These are phyloP conservation scores for Corynascus novoguineensis DNA, from an alignment of 495 filamentous ascomycete species.

Conservation along the genomic window DNA sequence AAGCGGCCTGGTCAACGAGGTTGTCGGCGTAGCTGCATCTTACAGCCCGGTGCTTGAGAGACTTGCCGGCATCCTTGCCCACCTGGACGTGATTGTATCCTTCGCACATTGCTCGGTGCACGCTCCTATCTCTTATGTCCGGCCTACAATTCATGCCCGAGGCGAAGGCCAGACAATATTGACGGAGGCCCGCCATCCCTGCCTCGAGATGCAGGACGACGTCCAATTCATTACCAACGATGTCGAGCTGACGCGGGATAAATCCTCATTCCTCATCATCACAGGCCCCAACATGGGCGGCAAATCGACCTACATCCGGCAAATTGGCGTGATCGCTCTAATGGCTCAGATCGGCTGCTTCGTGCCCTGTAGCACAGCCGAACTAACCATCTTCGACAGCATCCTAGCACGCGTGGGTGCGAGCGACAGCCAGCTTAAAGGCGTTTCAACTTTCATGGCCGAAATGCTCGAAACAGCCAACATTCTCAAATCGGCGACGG, in stretches of 20 bases:
- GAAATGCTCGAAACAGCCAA: conserved; percentile 99
- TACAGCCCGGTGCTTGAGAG: conserved; percentile 92
- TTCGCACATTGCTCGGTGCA: conserved; percentile 93
- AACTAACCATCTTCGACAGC: conserved; percentile 94
- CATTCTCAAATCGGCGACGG: conserved; percentile 94
- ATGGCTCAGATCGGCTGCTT: conserved; percentile 98
- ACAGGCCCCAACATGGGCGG: conserved; percentile 99
- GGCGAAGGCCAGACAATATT: conserved; percentile 87
- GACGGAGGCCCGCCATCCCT: conserved; percentile 91
- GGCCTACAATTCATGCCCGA: conserved; percentile 86
- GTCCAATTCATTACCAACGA: conserved; percentile 99
- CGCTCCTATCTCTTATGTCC: conserved; percentile 83
- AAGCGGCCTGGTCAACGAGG: conserved; percentile 82
- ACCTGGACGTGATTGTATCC: conserved; percentile 93
- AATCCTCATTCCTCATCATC: conserved; percentile 90
- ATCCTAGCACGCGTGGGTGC: conserved; percentile 96
- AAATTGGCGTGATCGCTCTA: conserved; percentile 93
- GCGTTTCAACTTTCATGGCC: conserved; percentile 98
- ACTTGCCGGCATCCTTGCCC: conserved; percentile 80
- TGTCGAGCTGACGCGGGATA: conserved; percentile 71
- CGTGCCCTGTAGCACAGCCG: conserved; percentile 84
- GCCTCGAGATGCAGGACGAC: conserved; percentile 99
- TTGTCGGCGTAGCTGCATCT: conserved; percentile 87
- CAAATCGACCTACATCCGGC: conserved; percentile 97
- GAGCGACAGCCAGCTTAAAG: conserved; percentile 93